A percentile compares a stretch with the other conserved stretches of the same genome.
Evolutionary conservation across 257 asterid species (phyloP).

Genomic region (Galeopsis tetrahit): DNA sequence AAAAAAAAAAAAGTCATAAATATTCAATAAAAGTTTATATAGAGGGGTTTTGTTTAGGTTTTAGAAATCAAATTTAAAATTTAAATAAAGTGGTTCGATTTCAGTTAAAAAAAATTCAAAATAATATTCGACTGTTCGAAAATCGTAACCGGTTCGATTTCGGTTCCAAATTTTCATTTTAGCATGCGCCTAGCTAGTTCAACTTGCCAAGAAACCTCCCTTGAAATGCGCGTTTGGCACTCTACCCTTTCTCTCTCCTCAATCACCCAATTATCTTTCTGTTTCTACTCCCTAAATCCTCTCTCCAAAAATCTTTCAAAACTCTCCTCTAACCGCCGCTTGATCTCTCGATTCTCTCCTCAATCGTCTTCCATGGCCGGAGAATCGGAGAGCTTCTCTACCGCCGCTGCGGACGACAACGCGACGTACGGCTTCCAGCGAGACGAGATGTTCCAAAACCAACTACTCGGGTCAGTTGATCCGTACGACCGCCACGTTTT

Average conservation of each 20-base stretch:
- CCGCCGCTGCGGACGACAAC: conserved; percentile 44
- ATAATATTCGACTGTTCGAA: too few species aligned
- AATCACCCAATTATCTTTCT: conserved; percentile 23
- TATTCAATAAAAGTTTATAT: too few species aligned
- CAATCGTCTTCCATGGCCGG: conserved; percentile 60
- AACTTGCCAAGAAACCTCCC: neutral
- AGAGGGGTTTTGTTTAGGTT: too few species aligned
- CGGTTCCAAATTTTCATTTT: too few species aligned
- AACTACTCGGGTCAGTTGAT: conserved; percentile 68
- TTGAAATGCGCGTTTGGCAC: conserved; percentile 38
- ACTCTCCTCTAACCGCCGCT: conserved; percentile 12
- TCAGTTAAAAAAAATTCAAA: too few species aligned
- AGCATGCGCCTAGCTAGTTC: too few species aligned
- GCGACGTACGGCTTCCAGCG: conserved; percentile 79
- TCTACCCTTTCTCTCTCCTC: conserved; percentile 42
- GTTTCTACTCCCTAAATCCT: conserved; percentile 27
- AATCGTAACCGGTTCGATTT: too few species aligned
- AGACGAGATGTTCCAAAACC: conserved; percentile 67
- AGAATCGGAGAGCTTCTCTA: conserved; percentile 56
- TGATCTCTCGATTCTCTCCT: neutral
- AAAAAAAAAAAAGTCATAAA: too few species aligned
- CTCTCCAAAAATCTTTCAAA: conserved; percentile 34
- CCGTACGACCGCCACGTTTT: conserved; percentile 85
- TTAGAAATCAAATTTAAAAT: too few species aligned
- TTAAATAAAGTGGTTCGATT: too few species aligned